Evolutionary conservation across 2,329 filamentous ascomycete genomes (phyloP).

Genomic region (Beauveria scarabaeidicola): DNA sequence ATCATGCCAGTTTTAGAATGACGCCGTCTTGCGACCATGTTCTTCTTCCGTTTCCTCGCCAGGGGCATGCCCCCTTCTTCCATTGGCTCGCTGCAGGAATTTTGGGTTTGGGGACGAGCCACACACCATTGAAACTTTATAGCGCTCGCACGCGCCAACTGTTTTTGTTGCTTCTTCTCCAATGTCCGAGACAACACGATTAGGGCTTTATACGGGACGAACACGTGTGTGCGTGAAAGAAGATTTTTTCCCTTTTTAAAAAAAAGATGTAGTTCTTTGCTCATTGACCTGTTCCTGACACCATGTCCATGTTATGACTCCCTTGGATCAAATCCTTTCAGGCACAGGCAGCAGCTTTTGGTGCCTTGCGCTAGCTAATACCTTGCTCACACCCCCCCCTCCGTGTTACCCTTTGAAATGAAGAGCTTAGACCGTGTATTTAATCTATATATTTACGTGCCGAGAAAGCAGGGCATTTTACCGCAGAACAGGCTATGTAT

Average conservation of each 20-base stretch:
- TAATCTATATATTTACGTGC: too few species aligned
- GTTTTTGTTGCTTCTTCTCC: neutral
- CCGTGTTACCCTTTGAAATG: too few species aligned
- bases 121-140: neutral
- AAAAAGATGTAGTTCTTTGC: neutral
- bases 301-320: too few species aligned
- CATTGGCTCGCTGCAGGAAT: neutral
- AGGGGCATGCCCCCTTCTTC: neutral
- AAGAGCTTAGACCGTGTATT: too few species aligned
- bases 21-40: too few species aligned
- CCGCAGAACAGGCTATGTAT: neutral
- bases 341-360: neutral
- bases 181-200: neutral
- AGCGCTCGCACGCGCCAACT: neutral
- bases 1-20: too few species aligned
- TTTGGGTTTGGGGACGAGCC: conserved; percentile 1
- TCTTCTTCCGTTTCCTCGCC: neutral
- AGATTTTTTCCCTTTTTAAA: neutral
- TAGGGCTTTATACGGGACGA: neutral
- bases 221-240: neutral
- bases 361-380: neutral
- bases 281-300: neutral
- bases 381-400: neutral
- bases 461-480: too few species aligned
- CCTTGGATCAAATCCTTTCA: neutral